Evolutionary conservation across 2,329 filamentous ascomycete genomes (phyloP), one percentile per base, ranked within the genome.

Genomic region (Blastomyces percursus): DNA sequence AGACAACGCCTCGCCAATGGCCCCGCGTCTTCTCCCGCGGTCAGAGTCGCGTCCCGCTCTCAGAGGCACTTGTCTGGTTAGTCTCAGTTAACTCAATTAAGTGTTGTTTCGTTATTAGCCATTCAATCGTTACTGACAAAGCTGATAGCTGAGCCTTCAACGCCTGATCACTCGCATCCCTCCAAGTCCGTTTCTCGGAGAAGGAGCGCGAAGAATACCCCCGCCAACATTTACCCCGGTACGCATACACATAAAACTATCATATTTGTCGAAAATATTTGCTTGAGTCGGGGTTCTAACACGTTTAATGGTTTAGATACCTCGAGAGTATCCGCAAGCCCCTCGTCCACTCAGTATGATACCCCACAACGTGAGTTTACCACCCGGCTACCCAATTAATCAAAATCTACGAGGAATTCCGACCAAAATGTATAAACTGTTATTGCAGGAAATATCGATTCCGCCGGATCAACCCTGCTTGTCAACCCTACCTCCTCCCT

Each of bases 401-500:
- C 30, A 32, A 32, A 48, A n/a, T 8, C 19, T 9, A 16, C 27
- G 32, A 30, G 40, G 21, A 46, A 21, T 59, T 30, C 38, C 24
- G 14, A 21, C 14, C 35, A 24, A 54, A 1, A 65, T 67, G 70
- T 59, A 24, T 30, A 40, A 54, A 46, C 60, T 32, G 19, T 16
- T 57, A 50, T 42, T 27, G 24, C 30, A 75, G 74, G 66, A 62
- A 73, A 69, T 6, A 69, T 70, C 2, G 74, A 76, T 21, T 58
- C 64, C 9, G 64, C 67, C 4, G 66, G 63, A 19, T 67, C 71
- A 12, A 68, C 71, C 2, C 70, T 73, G 7, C 61, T 75, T 2
- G 75, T 77, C 9, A 75, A 76, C 55, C 75, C 76, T 12, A 71
- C 72, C 2, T 78, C 76, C 1, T 67, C 69, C 24, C 70, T 77